Base-by-base conservation (phyloP, 371 early-diverging fungal genomes). In the Mortierella sp. region DNA sequence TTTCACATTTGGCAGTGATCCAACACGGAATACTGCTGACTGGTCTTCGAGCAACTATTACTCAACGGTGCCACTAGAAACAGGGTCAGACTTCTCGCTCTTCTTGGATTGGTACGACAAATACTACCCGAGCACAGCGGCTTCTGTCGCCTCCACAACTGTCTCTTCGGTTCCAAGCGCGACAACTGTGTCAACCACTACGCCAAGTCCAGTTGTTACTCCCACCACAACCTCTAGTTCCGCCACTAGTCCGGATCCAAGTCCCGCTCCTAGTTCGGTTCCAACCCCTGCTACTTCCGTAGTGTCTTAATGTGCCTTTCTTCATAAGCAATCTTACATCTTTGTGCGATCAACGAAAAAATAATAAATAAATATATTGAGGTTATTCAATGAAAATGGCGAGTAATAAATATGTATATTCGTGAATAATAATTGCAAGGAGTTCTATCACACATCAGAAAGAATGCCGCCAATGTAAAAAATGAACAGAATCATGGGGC, bases 31-130 rank as follows among this genome's bases (percentile, higher is more conserved):
- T 10, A 10, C 43, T 43, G 22, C 62, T 5, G n/a, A 19, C 28
- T 45, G 41, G 62, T 8, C 21, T 9, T 7, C 62, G 8, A 15
- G 11, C 10, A 15, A 5, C 24, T 28, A 16, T 24, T 43, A 22
- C 52, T 33, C 32, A 19, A 3, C 16, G 8, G 16, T 22, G 33
- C 21, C 33, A 16, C 4, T 47, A 11, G 47, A 45, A 33, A 63
- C 52, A 33, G 48, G 43, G 3, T 28, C 55, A 28, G 55, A 55
- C 22, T 55, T 55, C 13, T 2, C 22, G 9, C 19, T 55, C 4
- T 28, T 55, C 32, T 3, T 55, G 55, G 55, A 55, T 55, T 55
- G 55, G 55, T 55, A 55, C 16, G 16, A 55, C 28, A 55, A 55
- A 32, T 11, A 32, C 55, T 32, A 28, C 55, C 55, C 55, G 16